Percentiles rank a stretch among this genome's conserved stretches.
phyloP scores from a whole-genome alignment of 1,284 basidiomycete genomes.

The Calocybe gambosa region DNA sequence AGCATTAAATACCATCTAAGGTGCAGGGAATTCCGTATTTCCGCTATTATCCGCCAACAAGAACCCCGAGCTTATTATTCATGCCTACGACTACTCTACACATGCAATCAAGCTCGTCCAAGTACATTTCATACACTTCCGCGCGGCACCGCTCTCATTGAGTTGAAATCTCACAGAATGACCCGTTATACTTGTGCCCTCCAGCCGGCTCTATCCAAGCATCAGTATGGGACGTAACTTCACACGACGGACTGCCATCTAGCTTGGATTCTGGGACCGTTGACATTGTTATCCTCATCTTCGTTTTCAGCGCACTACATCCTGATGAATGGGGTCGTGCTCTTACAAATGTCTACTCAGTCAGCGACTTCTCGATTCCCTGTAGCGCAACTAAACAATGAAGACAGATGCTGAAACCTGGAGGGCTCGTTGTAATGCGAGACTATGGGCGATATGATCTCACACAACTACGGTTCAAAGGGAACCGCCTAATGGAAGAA shows the following conservation, averaged over 20 bases:
- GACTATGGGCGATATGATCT: constrained; percentile 96
- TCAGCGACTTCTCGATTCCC: constrained; percentile 25
- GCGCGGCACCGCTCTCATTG: not conserved
- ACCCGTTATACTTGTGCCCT: constrained; percentile 66
- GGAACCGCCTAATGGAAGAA: constrained; percentile 81
- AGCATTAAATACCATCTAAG: constrained; percentile 23
- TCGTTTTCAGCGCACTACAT: constrained; percentile 92
- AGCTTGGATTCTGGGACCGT: constrained; percentile 62
- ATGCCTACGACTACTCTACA: constrained; percentile 88
- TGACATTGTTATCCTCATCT: constrained; percentile 91
- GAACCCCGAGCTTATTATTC: constrained; percentile 70
- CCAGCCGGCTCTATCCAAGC: constrained; percentile 71
- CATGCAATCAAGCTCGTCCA: constrained; percentile 92
- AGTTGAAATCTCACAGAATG: constrained; percentile 29
- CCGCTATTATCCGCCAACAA: constrained; percentile 79
- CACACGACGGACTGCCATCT: constrained; percentile 53
- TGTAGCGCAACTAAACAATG: not conserved
- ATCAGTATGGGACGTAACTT: constrained; percentile 89
- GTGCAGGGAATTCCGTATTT: constrained; percentile 92
- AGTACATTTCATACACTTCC: constrained; percentile 30
- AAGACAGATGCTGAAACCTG: constrained; percentile 80
- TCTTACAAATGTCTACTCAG: constrained; percentile 77
- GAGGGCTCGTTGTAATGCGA: constrained; percentile 79
- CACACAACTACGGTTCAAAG: constrained; percentile 91
- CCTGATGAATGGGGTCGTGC: constrained; percentile 90